These are phyloP conservation scores for Lachnellula suecica DNA, from an alignment of 2,329 filamentous ascomycete genomes.

Conservation along the genomic window DNA sequence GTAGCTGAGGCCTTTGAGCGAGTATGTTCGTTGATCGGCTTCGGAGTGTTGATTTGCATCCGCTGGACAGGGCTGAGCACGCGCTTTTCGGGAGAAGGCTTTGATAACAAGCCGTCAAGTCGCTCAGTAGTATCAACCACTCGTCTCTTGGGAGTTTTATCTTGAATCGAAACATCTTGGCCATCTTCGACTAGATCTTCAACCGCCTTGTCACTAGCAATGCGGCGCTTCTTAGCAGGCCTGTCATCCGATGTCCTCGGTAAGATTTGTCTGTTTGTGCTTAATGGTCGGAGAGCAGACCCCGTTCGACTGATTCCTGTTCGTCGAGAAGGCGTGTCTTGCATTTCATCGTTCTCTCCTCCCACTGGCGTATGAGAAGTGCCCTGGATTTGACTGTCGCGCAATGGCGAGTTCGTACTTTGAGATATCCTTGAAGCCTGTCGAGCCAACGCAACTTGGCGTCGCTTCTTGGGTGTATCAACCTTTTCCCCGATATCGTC, in stretches of 20 bases:
- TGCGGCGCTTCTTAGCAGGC: constrained; percentile 16
- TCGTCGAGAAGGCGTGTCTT: neutral
- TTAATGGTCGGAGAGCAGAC: constrained; percentile 25
- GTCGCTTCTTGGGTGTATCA: constrained; percentile 33
- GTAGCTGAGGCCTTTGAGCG: neutral
- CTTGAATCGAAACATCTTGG: constrained; percentile 6
- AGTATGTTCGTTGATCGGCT: neutral
- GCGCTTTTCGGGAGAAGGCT: constrained; percentile 23
- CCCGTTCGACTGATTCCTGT: neutral
- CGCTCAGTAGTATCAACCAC: constrained; percentile 2
- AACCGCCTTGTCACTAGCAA: constrained; percentile 16
- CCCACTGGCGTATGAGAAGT: neutral
- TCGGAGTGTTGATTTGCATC: neutral
- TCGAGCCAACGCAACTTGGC: constrained; percentile 9
- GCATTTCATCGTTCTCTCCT: neutral
- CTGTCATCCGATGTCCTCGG: constrained; percentile 20
- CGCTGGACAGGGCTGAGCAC: constrained; percentile 8
- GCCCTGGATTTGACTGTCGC: constrained; percentile 3
- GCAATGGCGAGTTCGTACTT: neutral
- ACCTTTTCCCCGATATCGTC: constrained; percentile 36
- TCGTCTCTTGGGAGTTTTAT: neutral
- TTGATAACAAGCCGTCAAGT: constrained; percentile 21
- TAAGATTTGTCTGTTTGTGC: constrained; percentile 27
- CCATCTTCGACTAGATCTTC: constrained; percentile 27
- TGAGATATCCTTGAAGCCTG: constrained; percentile 7